A percentile compares a stretch with the other conserved stretches of the same genome.
phyloP scores from a whole-genome alignment of 2,329 filamentous ascomycete genomes.

The Colletotrichum echinochloae region DNA sequence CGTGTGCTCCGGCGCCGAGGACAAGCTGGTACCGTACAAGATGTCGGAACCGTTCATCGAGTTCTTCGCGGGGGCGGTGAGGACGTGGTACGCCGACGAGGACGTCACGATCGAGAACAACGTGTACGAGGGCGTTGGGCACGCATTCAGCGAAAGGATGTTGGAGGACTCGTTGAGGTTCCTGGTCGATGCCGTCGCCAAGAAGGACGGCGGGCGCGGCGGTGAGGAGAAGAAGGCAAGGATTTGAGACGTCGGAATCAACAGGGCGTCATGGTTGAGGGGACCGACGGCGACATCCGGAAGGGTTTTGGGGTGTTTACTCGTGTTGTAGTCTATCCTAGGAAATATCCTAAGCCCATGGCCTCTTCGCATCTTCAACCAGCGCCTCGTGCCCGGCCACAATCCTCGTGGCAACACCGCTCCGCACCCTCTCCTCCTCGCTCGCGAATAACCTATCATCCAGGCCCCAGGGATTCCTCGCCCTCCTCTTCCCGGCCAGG shows the following conservation, averaged over 20 bases:
- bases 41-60: constrained; percentile 70
- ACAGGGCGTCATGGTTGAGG: neutral
- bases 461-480: constrained; percentile 62
- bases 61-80: constrained; percentile 68
- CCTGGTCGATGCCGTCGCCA: constrained; percentile 62
- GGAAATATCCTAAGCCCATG: constrained; percentile 50
- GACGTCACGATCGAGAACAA: constrained; percentile 71
- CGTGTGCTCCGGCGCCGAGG: constrained; percentile 72
- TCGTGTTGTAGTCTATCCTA: neutral
- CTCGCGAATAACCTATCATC: constrained; percentile 58
- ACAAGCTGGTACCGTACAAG: constrained; percentile 79
- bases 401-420: constrained; percentile 53
- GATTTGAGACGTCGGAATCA: constrained; percentile 43
- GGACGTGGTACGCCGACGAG: constrained; percentile 66
- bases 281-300: neutral
- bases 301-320: neutral
- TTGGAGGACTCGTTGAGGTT: constrained; percentile 73
- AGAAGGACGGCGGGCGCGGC: constrained; percentile 43
- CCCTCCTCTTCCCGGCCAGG: constrained; percentile 61
- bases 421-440: constrained; percentile 49
- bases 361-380: constrained; percentile 52
- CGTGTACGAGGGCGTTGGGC: constrained; percentile 76
- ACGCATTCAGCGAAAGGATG: constrained; percentile 78
- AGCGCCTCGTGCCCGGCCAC: constrained; percentile 55
- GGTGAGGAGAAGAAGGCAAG: constrained; percentile 45